Conservation (phyloP, 345 rosid genomes). For the Brassica cretica region DNA sequence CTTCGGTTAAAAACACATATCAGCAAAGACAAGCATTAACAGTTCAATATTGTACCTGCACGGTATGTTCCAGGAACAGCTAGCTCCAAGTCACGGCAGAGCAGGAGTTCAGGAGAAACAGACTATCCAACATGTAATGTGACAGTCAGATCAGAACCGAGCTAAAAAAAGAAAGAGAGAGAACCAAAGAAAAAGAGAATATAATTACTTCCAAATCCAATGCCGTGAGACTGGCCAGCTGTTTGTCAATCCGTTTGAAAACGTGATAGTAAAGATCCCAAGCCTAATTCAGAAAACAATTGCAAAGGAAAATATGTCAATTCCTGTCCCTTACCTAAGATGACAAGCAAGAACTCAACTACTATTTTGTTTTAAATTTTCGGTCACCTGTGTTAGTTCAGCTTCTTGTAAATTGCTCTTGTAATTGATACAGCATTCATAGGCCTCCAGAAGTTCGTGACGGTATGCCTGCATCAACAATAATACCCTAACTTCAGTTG, state of each 20-base stretch:
- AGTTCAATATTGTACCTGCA: slow-evolving; percentile 56
- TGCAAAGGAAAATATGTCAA: slow-evolving; percentile 24
- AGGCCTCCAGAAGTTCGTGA: slow-evolving; percentile 82
- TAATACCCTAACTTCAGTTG: slow-evolving; percentile 27
- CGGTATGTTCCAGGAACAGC: slow-evolving; percentile 98
- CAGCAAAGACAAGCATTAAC: slow-evolving; percentile 23
- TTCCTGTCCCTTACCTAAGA: slow-evolving; percentile 1
- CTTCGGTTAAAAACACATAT: slow-evolving; percentile 13
- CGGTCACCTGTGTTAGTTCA: slow-evolving; percentile 87
- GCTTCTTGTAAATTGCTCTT: slow-evolving; percentile 90
- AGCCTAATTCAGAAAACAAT: slow-evolving; percentile 60
- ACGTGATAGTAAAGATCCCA: slow-evolving; percentile 99
- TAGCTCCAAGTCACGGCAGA: slow-evolving; percentile 86
- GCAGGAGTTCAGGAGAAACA: slow-evolving; percentile 92
- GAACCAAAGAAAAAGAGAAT: slow-evolving; percentile 23
- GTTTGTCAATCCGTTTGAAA: slow-evolving; percentile 93
- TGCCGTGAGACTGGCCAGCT: slow-evolving; percentile 85
- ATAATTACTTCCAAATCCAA: slow-evolving; percentile 83
- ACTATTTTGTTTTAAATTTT: slow-evolving; percentile 3
- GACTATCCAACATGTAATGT: slow-evolving; percentile 52
- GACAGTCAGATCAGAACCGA: slow-evolving; percentile 17
- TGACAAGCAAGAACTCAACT: slow-evolving; percentile 15
- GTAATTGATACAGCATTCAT: slow-evolving; percentile 90
- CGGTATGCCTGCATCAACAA: slow-evolving; percentile 73
- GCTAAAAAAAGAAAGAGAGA: slow-evolving; percentile 9